Base-by-base conservation (phyloP, 108 stramenopile species). In the Epipyxis sp. region DNA sequence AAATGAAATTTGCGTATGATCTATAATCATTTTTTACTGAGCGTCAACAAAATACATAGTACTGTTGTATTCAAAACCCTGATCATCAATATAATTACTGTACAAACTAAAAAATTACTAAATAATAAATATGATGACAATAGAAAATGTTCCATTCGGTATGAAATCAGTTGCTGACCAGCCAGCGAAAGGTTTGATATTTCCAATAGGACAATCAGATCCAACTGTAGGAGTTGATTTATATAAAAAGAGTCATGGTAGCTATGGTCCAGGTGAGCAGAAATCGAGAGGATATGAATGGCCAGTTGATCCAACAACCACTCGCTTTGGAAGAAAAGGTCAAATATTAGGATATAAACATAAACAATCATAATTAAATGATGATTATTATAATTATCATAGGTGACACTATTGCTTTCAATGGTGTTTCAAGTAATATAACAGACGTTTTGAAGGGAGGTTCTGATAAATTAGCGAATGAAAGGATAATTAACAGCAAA, bases 261-360 rank as follows among this genome's bases (percentile, higher is more conserved):
- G 46, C 32, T 87, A 83, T 77, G 77, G 46, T 44, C 89, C 89
- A 2, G 89, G 91, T 0, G 86, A 88, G 62, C 91, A 91, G 72
- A 83, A 81, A 59, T 46, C 77, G 34, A 80, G 90, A 10, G 81
- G 85, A 69, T 91, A 91, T 84, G 59, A 85, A 32, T 90, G 91
- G 91, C 3, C 3, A 32, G 27, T 39, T 39, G 13, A 6, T 25
- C 71, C 71, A n/a, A 78, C 78, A 10, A 54, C 59, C 69, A 45
- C 82, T 69, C 37, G 79, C 57, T 45, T 89, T 59, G 77, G 80
- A 1, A 40, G 65, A 13, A 78, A 83, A 32, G n/a, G n/a, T n/a
- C n/a, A n/a, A n/a, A n/a, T n/a, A n/a, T n/a, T n/a, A n/a, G n/a
- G n/a, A n/a, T n/a, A n/a, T n/a, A n/a, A n/a, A n/a, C n/a, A n/a